A percentile compares a stretch with the other conserved stretches of the same genome.
phyloP scores from a whole-genome alignment of 1,284 basidiomycete species.

The Ceratobasidium papillatum region DNA sequence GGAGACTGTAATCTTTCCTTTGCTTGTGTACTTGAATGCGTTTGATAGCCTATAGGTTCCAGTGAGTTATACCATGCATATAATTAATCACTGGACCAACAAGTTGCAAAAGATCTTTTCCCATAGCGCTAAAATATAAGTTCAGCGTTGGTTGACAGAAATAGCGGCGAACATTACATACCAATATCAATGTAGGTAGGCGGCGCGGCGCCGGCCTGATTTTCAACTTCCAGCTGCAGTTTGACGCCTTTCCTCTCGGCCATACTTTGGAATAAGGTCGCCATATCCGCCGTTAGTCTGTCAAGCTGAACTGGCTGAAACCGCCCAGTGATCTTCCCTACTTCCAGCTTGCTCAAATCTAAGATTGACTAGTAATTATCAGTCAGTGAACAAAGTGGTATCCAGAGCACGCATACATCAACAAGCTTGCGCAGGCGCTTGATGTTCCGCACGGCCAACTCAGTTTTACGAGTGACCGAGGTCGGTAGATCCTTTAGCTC shows the following conservation, averaged over 20 bases:
- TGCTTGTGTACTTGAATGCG: conserved; percentile 51
- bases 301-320: conserved; percentile 49
- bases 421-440: conserved; percentile 48
- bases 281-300: conserved; percentile 48
- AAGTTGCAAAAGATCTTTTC: conserved; percentile 49
- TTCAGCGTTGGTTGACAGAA: conserved; percentile 38
- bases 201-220: conserved; percentile 38
- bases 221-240: conserved; percentile 44
- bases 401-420: conserved; percentile 44
- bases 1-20: conserved; percentile 46
- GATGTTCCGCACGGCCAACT: conserved; percentile 49
- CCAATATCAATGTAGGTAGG: neutral
- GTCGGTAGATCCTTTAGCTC: conserved; percentile 35
- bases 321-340: conserved; percentile 43
- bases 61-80: neutral
- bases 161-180: neutral
- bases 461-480: conserved; percentile 45
- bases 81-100: neutral
- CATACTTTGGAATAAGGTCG: conserved; percentile 50
- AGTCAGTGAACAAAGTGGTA: conserved; percentile 49
- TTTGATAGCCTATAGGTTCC: conserved; percentile 47
- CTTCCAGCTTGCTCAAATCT: conserved; percentile 34
- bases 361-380: conserved; percentile 34
- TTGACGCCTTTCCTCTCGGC: conserved; percentile 49
- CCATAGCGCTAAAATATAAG: conserved; percentile 49